phyloP scores from a whole-genome alignment of 2,329 filamentous ascomycete genomes.

The Pyricularia sp. region DNA sequence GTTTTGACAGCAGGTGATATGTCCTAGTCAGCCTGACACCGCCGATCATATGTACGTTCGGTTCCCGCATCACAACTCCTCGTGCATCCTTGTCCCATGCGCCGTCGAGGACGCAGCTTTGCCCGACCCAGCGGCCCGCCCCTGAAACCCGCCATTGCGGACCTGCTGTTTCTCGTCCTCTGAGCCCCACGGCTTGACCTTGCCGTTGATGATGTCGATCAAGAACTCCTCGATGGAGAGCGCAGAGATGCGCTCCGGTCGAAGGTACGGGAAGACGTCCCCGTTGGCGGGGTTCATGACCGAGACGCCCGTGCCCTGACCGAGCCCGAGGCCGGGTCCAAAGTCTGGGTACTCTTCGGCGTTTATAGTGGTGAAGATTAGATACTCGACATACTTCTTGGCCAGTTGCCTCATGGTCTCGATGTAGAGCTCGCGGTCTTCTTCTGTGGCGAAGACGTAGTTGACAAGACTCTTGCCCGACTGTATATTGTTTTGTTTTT shows the following conservation, averaged over 20 bases:
- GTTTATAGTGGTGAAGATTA: constrained; percentile 38
- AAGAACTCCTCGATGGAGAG: constrained; percentile 32
- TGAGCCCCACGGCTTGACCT: constrained; percentile 25
- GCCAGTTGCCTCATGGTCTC: constrained; percentile 28
- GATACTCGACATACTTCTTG: constrained; percentile 34
- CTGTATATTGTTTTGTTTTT: constrained; percentile 7
- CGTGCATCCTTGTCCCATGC: neutral
- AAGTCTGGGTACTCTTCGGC: constrained; percentile 31
- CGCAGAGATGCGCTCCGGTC: constrained; percentile 18
- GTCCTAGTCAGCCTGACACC: neutral
- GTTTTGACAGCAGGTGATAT: neutral
- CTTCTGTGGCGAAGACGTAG: constrained; percentile 20
- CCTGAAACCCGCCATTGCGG: neutral
- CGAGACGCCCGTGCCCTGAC: constrained; percentile 23
- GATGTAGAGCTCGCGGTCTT: constrained; percentile 25
- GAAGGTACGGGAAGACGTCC: constrained; percentile 29
- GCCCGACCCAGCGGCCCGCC: neutral
- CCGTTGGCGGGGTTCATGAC: constrained; percentile 35
- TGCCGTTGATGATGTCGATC: constrained; percentile 32
- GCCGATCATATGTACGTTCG: too few relatives aligned
- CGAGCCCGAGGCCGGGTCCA: constrained; percentile 23
- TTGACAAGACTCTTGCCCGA: constrained; percentile 20
- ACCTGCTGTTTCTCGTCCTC: neutral
- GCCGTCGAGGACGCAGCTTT: neutral
- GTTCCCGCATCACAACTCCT: neutral